Evolutionary conservation across 163 green algal genomes (phyloP), one percentile per base, ranked within the genome.

Genomic region (Chloromonas sp.): DNA sequence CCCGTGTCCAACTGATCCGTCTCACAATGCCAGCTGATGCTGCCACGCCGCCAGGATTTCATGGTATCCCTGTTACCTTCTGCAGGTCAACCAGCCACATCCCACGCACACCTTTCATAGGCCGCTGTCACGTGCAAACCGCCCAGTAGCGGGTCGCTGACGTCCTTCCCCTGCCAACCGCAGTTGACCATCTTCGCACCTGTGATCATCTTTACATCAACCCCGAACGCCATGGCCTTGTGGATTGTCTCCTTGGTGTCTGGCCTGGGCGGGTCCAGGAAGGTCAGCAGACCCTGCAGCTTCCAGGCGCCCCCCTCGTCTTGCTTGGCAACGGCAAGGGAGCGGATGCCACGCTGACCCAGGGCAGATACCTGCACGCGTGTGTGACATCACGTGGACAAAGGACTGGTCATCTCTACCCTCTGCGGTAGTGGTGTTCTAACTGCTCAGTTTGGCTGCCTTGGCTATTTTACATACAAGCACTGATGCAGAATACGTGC

Each of bases 141-240:
- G 5, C 74, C 5, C 15, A 14, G 11, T 8, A 80, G 14, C 14
- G 14, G 57, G 36, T 36, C 36, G 36, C 36, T 36, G 36, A 36
- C 36, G 36, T 36, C 36, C 36, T 36, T 36, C 36, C 36, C 36
- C 36, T 36, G 36, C 36, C 36, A 36, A 36, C 36, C 36, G 36
- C 36, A 36, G 36, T 36, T 36, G 36, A 36, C 36, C 36, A 57
- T 81, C 13, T 81, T 36, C 71, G 0, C 61, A 87, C 81, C 87
- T 87, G 91, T 95, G 79, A 96, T 93, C 93, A 96, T 96, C 90
- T 96, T 96, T 11, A 96, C 94, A 70, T 95, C 92, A 14, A 98
- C 93, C 15, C 95, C 95, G 62, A 94, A 92, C 83, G 94, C 92
- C 85, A 95, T 87, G 0, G 95, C 93, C 14, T 87, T 83, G 70